Evolutionary conservation across 257 asterid species (phyloP).

Genomic region (Solanum raphanifolium): DNA sequence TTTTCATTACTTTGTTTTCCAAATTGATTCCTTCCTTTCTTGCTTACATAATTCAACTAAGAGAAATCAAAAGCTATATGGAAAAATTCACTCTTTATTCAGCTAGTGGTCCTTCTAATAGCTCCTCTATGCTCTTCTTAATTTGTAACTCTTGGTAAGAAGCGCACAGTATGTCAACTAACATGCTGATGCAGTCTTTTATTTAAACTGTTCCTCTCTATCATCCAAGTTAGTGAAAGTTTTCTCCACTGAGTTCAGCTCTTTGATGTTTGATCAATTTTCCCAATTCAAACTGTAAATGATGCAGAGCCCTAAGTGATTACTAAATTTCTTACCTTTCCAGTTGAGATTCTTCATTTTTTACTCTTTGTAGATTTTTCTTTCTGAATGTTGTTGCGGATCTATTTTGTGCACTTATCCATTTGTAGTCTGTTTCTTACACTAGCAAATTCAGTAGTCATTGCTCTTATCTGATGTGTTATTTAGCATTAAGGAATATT

Average conservation of each 20-base stretch:
- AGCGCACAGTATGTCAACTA: neutral
- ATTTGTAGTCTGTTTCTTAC: neutral
- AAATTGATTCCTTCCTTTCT: neutral
- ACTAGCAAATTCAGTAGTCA: neutral
- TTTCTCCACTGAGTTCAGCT: neutral
- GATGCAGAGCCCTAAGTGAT: neutral
- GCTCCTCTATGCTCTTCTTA: neutral
- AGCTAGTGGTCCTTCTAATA: neutral
- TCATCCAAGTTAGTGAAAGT: neutral
- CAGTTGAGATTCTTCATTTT: neutral
- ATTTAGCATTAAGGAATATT: constrained; percentile 3
- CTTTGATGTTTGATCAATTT: neutral
- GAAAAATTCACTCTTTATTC: neutral
- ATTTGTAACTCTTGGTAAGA: neutral
- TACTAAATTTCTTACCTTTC: neutral
- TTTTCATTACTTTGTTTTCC: neutral
- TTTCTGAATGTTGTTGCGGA: neutral
- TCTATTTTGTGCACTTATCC: neutral
- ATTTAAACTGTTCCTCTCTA: neutral
- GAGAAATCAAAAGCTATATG: neutral
- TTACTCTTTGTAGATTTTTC: neutral
- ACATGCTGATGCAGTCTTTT: neutral
- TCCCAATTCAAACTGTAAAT: neutral
- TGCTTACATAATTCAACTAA: neutral
- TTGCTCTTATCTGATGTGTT: neutral